Evolutionary conservation across 768 basidiomycete genomes (phyloP), one percentile per base, ranked within the genome.

Genomic region (Leccinum ochraceum): DNA sequence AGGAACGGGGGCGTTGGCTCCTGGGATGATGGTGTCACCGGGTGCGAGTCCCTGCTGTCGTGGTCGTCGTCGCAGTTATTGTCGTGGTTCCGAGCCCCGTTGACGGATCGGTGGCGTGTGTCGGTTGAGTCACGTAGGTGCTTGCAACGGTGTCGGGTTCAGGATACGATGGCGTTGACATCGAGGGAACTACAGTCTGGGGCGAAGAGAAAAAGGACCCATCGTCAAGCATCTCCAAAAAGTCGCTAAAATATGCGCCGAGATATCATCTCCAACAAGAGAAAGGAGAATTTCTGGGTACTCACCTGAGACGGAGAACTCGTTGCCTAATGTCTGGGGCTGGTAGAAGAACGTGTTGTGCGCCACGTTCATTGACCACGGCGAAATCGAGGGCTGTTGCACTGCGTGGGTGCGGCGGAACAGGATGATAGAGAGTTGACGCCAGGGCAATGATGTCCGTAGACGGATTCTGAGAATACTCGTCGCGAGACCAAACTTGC

Each of bases 261-360:
- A n/a, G 9, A n/a, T 44, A 11, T 44, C 42, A 44, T 44, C 9
- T 44, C n/a, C 9, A 42, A n/a, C 42, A 42, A n/a, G 4, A 44
- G n/a, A 20, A n/a, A 20, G n/a, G 17, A n/a, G 17, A 4, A 8
- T n/a, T n/a, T 48, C 20, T n/a, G 9, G 42, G 42, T 11, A 80
- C 85, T 62, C 74, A 89, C 88, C 87, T 89, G 57, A 92, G 50
- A 90, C 88, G 8, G 90, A 88, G 68, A 92, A 93, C 70, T 93
- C 90, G 68, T 89, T 91, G 22, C 90, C 90, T 39, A 91, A 77
- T 0, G 84, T 86, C 67, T 92, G 89, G 50, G 86, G 83, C 60
- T 85, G 86, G 71, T 90, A 90, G 55, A 87, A 74, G 70, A 85
- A 88, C n/a, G 81, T 69, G 58, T 77, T 77, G 62, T 83, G 75